These are phyloP conservation scores for Pelargonium citronellum DNA, from an alignment of 441 rosid species.

Conservation along the genomic window DNA sequence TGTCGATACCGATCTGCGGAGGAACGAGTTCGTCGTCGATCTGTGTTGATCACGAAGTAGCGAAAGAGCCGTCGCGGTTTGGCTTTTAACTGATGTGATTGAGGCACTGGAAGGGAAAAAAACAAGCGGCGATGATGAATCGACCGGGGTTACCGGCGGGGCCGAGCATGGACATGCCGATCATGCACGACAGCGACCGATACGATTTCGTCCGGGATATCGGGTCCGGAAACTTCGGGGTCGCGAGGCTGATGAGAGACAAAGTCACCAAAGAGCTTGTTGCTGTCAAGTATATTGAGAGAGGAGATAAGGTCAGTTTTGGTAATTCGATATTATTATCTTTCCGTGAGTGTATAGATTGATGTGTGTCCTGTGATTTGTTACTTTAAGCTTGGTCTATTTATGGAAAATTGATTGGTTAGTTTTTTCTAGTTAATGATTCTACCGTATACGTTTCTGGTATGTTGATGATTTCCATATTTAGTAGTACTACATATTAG, in stretches of 20 bases:
- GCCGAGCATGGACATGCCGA: conserved; percentile 54
- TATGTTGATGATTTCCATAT: conserved; percentile 1
- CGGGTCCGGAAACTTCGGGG: conserved; percentile 61
- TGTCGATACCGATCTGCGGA: too few relatives aligned
- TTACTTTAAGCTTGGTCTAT: conserved; percentile 17
- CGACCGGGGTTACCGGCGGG: conserved; percentile 50
- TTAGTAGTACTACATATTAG: not conserved
- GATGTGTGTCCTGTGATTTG: not conserved
- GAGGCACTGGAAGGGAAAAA: not conserved
- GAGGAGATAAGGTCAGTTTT: conserved; percentile 54
- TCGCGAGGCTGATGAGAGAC: conserved; percentile 60
- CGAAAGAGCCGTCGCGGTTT: conserved; percentile 1
- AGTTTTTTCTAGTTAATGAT: not conserved
- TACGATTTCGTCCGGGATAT: conserved; percentile 59
- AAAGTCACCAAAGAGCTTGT: conserved; percentile 52
- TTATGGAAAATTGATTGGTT: conserved; percentile 12
- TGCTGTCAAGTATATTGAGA: conserved; percentile 67
- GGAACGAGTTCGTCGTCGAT: not conserved
- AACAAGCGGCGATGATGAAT: conserved; percentile 36
- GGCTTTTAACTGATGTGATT: conserved; percentile 22
- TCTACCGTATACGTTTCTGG: not conserved
- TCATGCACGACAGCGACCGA: conserved; percentile 63
- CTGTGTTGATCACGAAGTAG: not conserved
- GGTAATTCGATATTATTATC: not conserved
- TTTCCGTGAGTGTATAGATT: too few relatives aligned